These are phyloP conservation scores for Barbarea vulgaris DNA, from an alignment of 345 rosid genomes.

Conservation along the genomic window DNA sequence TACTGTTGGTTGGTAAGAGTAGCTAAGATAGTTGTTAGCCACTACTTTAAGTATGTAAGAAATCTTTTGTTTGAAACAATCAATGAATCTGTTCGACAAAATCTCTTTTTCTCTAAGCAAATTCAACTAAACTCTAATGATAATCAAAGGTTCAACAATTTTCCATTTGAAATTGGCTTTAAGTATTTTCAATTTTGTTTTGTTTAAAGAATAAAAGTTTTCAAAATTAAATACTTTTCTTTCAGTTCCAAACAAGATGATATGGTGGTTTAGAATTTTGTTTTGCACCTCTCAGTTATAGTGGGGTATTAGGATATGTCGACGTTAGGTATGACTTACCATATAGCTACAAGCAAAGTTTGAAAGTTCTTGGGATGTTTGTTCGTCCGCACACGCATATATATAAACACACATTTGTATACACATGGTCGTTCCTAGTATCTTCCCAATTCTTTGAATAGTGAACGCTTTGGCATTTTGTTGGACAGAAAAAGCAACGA, in stretches of 20 bases:
- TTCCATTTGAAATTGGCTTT: background rate
- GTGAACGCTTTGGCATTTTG: constrained; percentile 19
- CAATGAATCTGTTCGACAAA: no score
- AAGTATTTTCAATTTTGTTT: background rate
- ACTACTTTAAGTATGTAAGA: no score
- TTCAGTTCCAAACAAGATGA: constrained; percentile 3
- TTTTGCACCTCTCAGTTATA: background rate
- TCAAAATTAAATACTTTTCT: background rate
- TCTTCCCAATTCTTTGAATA: background rate
- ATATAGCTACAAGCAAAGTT: constrained; percentile 17
- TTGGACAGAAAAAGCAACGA: constrained; percentile 4
- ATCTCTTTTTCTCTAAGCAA: no score
- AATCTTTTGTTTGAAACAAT: no score
- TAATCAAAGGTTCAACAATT: no score
- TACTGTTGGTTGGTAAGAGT: no score
- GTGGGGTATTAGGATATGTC: constrained; percentile 13
- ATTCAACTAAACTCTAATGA: no score
- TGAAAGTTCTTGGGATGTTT: constrained; percentile 31
- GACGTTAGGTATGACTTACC: constrained; percentile 19
- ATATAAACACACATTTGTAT: constrained; percentile 11
- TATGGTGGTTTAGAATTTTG: background rate
- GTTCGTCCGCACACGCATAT: constrained; percentile 22
- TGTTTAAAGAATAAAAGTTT: background rate
- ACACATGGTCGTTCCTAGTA: background rate
- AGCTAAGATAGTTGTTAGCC: no score